A percentile compares a stretch with the other conserved stretches of the same genome.
Evolutionary conservation across 2,329 filamentous ascomycete species (phyloP).

Genomic region (Xylaria sp.): DNA sequence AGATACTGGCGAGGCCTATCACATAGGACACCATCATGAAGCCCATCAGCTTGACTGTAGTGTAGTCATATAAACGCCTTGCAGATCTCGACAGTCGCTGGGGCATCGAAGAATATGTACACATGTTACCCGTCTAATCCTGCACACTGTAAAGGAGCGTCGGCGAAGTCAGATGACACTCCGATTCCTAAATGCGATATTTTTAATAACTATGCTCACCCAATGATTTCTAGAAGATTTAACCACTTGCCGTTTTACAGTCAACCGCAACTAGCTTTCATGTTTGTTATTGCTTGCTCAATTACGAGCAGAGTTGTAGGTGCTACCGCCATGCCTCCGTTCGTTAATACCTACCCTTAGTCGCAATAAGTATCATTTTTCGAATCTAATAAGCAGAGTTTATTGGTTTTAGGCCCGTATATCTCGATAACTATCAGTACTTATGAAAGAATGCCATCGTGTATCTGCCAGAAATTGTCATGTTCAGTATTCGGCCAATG

Average conservation of each 20-base stretch:
- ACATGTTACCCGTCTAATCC: slow-evolving; percentile 16
- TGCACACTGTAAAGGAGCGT: slow-evolving; percentile 36
- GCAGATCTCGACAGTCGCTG: slow-evolving; percentile 46
- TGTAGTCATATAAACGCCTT: slow-evolving; percentile 50
- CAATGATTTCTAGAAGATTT: slow-evolving; percentile 33
- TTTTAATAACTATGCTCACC: slow-evolving; percentile 23
- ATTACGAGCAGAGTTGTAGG: background rate
- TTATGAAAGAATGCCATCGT: background rate
- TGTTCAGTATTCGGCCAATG: background rate
- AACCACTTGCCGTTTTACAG: background rate
- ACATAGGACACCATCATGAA: slow-evolving; percentile 44
- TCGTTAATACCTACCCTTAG: background rate
- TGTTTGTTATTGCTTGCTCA: background rate
- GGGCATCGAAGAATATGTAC: slow-evolving; percentile 38
- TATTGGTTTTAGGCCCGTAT: background rate
- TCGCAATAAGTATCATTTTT: background rate
- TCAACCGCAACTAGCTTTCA: background rate
- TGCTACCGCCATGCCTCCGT: slow-evolving; percentile 16
- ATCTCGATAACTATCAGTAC: background rate
- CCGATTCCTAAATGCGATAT: slow-evolving; percentile 15
- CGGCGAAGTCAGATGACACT: slow-evolving; percentile 40
- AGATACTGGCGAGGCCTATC: slow-evolving; percentile 49
- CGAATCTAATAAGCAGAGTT: background rate
- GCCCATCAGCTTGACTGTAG: slow-evolving; percentile 37
- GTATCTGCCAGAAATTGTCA: background rate